phyloP scores from a whole-genome alignment of 176 grass and related monocot genomes.

The Zoysia japonica region DNA sequence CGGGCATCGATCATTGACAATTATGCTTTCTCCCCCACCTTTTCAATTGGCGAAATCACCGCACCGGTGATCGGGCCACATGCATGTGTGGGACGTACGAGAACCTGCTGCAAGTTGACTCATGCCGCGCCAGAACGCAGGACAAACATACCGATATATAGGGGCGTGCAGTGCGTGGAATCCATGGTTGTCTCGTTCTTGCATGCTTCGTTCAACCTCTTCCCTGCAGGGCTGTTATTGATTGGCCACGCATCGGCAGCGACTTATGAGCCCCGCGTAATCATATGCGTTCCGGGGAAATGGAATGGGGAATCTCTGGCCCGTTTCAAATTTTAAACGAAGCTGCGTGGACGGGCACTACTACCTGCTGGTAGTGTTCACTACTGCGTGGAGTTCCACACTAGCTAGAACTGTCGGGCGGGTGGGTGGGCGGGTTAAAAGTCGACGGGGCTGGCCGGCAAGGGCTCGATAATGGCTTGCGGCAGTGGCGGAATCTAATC shows the following conservation, averaged over 20 bases:
- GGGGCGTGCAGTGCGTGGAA: neutral
- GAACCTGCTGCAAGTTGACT: neutral
- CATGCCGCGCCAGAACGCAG: conserved; percentile 18
- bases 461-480: neutral
- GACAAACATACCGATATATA: conserved; percentile 3
- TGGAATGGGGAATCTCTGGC: neutral
- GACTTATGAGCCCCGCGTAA: neutral
- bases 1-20: conserved; percentile 25
- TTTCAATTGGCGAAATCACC: conserved; percentile 30
- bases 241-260: conserved; percentile 6
- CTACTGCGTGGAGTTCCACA: neutral
- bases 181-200: conserved; percentile 2
- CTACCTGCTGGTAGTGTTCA: neutral
- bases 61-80: neutral
- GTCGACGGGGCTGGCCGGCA: neutral
- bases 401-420: too few species aligned
- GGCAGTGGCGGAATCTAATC: neutral
- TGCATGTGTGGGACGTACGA: neutral
- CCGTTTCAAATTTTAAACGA: conserved; percentile 45
- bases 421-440: neutral
- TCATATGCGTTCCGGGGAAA: neutral
- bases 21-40: neutral
- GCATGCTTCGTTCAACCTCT: too few species aligned
- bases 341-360: neutral
- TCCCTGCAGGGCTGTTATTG: neutral